Base-by-base conservation (phyloP, 768 basidiomycete species). In the Cyclocybe aegerita region DNA sequence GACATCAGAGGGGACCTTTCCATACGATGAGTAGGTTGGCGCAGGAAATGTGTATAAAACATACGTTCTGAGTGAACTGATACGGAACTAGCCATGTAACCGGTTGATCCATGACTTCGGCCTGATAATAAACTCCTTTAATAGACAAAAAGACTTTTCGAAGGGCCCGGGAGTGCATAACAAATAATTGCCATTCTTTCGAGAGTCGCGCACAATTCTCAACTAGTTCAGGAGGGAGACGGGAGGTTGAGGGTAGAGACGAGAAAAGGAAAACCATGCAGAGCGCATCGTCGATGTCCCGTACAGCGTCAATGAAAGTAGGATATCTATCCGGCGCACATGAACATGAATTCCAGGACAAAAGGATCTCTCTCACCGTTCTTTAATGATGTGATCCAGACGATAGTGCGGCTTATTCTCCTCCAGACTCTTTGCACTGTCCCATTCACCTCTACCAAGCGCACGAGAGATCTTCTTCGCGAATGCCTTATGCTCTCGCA, bases 41-140 rank as follows among this genome's bases (percentile, higher is more conserved):
- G 41, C 14, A 17, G n/a, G 34, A 48, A 46, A 46, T 47, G 48
- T 9, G 39, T 16, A 37, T 49, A 35, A 30, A 39, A 69, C 83
- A 48, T 61, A 97, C 94, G 58, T 80, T 86, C 72, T 99, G 97
- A 1, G 94, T 95, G 70, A 99, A 99, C 63, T 92, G 91, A 68
- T 97, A 98, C 1, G 96, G 95, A 14, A 97, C 90, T 30, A 98
- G 82, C 97, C 97, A 99, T 34, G 88, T 95, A 39, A 98, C 81
- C 30, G 79, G 85, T 70, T 98, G 90, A 54, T 91, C 94, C 77
- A 93, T 86, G 17, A 98, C 79, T 65, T 96, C 91, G 7, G 93
- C 95, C 70, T 98, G 95, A 68, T 95, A 98, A 70, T 98, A 99
- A 39, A 99, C 83, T 36, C 97, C 97, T 71, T 98, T 98, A 69